Percentiles rank a stretch among this genome's conserved stretches.
Evolutionary conservation across 225 moss, liverwort and hornwort genomes (phyloP).

Genomic region (Pleurozium schreberi): DNA sequence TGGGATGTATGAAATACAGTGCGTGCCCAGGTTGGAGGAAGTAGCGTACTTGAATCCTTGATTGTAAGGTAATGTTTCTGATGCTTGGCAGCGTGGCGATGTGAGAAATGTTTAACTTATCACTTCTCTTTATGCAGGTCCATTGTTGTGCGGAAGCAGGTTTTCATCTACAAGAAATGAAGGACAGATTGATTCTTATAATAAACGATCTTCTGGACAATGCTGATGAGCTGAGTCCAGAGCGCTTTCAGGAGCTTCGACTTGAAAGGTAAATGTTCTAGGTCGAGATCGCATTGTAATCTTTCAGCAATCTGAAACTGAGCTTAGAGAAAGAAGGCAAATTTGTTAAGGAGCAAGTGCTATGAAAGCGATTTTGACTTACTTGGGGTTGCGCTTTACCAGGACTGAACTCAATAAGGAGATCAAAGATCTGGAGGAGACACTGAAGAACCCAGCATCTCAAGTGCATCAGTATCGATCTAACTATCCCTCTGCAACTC

Average conservation of each 20-base stretch:
- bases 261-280: conserved; percentile 47
- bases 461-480: conserved; percentile 21
- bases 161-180: conserved; percentile 79
- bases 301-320: background rate
- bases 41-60: background rate
- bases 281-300: background rate
- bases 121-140: conserved; percentile 33
- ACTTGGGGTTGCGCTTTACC: conserved; percentile 13
- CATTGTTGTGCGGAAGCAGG: conserved; percentile 56
- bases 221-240: conserved; percentile 66
- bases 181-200: conserved; percentile 67
- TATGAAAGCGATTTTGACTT: background rate
- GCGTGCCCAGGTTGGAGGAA: background rate
- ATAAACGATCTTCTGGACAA: conserved; percentile 86
- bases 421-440: conserved; percentile 61
- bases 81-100: background rate
- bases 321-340: background rate
- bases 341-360: background rate
- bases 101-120: background rate
- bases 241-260: conserved; percentile 70
- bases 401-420: conserved; percentile 73
- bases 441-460: conserved; percentile 32
- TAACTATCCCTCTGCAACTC: conserved; percentile 11
- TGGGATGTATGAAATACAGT: background rate
- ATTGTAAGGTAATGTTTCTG: background rate